Base-by-base conservation (phyloP, 257 asterid genomes). In the Nyctanthes arbortristis region DNA sequence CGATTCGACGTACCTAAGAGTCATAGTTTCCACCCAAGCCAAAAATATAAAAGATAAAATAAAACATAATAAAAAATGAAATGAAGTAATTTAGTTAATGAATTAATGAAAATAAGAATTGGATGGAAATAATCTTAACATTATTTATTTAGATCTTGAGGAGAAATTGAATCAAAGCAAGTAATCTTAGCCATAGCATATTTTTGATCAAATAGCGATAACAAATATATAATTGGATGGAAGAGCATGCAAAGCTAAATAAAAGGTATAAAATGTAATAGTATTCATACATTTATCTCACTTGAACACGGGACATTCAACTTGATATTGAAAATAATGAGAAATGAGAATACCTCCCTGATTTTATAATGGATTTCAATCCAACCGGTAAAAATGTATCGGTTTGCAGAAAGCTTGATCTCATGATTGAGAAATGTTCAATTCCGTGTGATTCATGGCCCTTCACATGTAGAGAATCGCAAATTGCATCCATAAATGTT, bases 341-440 rank as follows among this genome's bases (percentile, higher is more conserved):
- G n/a, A 22, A n/a, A 49, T 18, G 73, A 32, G 24, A 66, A 57
- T 82, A 93, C 98, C 96, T 90, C 76, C 88, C 92, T 45, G 89
- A 81, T 73, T 81, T 85, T 65, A 93, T 77, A 81, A 93, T 84
- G 43, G 83, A 77, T 62, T 79, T 65, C 77, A 94, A 77, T 68
- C 94, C 88, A 79, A 33, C 70, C 16, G 96, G 99, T 45, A 84
- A 70, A 74, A 78, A 82, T 61, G 81, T 61, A 83, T 81, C 76
- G 49, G 76, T 72, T 68, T 76, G 90, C 14, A 79, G 78, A 78
- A 91, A 82, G 84, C 96, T 91, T 76, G 99, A 94, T 69, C 88
- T 78, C 82, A 82, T 89, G 84, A 94, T 86, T 37, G 96, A 84
- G 89, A 94, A 94, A 75, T 84, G 84, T 71, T 89, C 88, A 45